Evolutionary conservation across 164 flowering plant genomes (phyloP).

Genomic region (Annona squamosa): DNA sequence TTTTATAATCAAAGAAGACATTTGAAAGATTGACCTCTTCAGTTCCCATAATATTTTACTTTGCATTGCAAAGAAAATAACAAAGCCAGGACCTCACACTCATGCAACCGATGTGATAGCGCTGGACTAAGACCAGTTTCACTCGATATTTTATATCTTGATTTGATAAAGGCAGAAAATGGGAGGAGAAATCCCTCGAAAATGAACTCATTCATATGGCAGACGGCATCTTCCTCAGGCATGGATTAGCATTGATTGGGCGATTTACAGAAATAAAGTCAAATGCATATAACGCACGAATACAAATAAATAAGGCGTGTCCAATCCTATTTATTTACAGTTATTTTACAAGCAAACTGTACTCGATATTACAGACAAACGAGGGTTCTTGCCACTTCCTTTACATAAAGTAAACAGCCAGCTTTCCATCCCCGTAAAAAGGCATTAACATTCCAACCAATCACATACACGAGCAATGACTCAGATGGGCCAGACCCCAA

Average conservation of each 20-base stretch:
- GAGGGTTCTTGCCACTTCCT: background rate
- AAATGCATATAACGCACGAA: conserved; percentile 5
- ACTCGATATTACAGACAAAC: background rate
- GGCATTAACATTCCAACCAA: background rate
- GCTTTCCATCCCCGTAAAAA: background rate
- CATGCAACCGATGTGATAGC: no score
- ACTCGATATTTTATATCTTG: no score
- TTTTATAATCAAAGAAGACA: no score
- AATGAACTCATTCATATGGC: no score
- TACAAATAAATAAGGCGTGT: background rate
- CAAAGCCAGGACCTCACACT: no score
- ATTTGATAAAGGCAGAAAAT: no score
- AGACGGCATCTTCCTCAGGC: no score
- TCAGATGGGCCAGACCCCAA: background rate
- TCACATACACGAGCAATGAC: background rate
- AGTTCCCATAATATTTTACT: no score
- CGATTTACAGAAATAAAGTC: background rate
- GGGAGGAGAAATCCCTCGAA: no score
- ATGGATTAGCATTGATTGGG: background rate
- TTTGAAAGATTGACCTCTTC: no score
- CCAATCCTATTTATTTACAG: conserved; percentile 1
- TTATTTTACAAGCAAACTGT: background rate
- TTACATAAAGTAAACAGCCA: background rate
- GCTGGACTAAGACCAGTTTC: no score
- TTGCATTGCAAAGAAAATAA: no score